A percentile compares a stretch with the other conserved stretches of the same genome.
phyloP scores from a whole-genome alignment of 768 basidiomycete genomes.

The Glaciozyma antarctica region DNA sequence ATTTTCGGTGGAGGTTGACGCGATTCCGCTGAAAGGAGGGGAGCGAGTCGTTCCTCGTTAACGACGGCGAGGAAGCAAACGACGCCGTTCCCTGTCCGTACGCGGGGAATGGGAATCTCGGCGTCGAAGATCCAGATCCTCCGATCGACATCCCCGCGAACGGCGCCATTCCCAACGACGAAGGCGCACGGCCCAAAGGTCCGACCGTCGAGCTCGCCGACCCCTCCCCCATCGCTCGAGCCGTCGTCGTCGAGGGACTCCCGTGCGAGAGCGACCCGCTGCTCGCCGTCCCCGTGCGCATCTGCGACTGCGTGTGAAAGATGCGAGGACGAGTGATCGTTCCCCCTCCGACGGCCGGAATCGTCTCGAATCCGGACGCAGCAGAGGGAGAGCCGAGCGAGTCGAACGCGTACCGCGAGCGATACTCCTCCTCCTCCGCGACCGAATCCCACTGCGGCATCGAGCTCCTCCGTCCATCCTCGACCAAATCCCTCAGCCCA shows the following conservation, averaged over 20 bases:
- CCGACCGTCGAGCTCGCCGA: constrained; percentile 23
- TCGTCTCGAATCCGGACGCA: constrained; percentile 55
- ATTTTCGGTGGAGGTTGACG: constrained; percentile 9
- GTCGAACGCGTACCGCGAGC: constrained; percentile 23
- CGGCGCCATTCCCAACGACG: neutral
- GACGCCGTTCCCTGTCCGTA: neutral
- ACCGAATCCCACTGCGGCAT: neutral
- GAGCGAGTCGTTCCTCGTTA: constrained; percentile 17
- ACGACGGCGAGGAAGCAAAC: constrained; percentile 4
- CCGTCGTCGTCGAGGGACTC: constrained; percentile 22
- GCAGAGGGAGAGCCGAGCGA: constrained; percentile 11
- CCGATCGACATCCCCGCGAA: neutral
- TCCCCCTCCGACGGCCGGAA: constrained; percentile 87
- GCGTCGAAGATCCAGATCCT: constrained; percentile 5
- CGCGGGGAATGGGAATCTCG: constrained; percentile 23
- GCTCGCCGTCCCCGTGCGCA: constrained; percentile 38
- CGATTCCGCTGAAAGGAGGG: constrained; percentile 8
- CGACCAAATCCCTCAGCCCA: constrained; percentile 31
- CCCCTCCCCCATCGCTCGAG: neutral
- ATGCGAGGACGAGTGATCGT: constrained; percentile 74
- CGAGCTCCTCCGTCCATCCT: constrained; percentile 13
- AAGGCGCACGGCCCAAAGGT: neutral
- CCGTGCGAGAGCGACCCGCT: constrained; percentile 35
- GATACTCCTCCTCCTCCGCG: constrained; percentile 1
- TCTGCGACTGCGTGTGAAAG: constrained; percentile 72